Percentiles rank a stretch among this genome's conserved stretches.
These are phyloP conservation scores for Solanum dulcamara DNA, from an alignment of 257 asterid species.

Conservation along the genomic window DNA sequence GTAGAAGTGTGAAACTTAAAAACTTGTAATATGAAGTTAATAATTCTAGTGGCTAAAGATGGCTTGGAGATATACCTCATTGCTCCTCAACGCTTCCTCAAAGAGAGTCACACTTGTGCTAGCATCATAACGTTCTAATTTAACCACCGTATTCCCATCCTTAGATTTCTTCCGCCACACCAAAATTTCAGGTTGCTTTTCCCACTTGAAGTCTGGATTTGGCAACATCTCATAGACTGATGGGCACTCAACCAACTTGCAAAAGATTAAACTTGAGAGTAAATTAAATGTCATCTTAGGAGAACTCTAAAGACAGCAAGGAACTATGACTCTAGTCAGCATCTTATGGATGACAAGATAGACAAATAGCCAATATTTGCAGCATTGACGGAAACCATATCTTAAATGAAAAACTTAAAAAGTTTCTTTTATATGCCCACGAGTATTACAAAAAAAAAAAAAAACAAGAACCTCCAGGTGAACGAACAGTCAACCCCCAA, in stretches of 20 bases:
- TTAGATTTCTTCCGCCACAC: slow-evolving; percentile 56
- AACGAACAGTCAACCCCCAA: background rate
- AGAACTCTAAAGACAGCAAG: background rate
- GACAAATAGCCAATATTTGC: background rate
- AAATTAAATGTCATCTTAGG: background rate
- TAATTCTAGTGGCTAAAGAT: background rate
- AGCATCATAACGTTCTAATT: slow-evolving; percentile 39
- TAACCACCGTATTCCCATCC: slow-evolving; percentile 36
- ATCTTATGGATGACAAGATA: background rate
- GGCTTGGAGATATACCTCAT: slow-evolving; percentile 41
- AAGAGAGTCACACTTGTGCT: slow-evolving; percentile 38
- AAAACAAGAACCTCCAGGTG: background rate
- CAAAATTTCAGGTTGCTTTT: slow-evolving; percentile 55
- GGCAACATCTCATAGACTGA: slow-evolving; percentile 79
- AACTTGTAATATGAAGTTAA: background rate
- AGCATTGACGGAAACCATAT: background rate
- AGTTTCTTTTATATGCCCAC: background rate
- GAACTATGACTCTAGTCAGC: background rate
- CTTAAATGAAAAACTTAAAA: background rate
- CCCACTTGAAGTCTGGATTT: slow-evolving; percentile 59
- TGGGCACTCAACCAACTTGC: slow-evolving; percentile 68
- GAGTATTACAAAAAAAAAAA: background rate
- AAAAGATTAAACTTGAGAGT: background rate
- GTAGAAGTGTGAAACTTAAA: background rate
- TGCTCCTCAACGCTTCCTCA: slow-evolving; percentile 53